phyloP scores from a whole-genome alignment of 2,329 filamentous ascomycete species.

The Calycina herbarum region DNA sequence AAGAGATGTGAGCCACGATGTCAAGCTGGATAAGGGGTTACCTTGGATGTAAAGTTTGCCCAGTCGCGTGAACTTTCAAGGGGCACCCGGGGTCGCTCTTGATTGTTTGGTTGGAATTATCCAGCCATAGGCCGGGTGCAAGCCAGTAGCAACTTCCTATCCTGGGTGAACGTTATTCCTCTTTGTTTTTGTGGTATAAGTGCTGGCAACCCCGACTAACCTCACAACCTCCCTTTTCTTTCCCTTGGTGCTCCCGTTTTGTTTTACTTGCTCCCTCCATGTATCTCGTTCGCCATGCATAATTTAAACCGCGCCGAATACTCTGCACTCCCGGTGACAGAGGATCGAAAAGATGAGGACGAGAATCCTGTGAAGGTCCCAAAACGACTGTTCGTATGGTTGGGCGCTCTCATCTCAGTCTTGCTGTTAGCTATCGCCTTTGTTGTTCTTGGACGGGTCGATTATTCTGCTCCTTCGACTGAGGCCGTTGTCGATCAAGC shows the following conservation, averaged over 20 bases:
- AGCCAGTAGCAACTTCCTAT: conserved; percentile 13
- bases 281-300: conserved; percentile 14
- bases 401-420: conserved; percentile 11
- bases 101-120: background rate
- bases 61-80: background rate
- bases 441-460: background rate
- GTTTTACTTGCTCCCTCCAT: conserved; percentile 3
- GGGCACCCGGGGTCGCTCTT: background rate
- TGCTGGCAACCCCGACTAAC: background rate
- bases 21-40: background rate
- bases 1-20: background rate
- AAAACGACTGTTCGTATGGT: conserved; percentile 10
- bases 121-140: background rate
- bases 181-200: background rate
- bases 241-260: conserved; percentile 8
- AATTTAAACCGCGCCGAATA: conserved; percentile 17
- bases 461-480: background rate
- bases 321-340: conserved; percentile 15
- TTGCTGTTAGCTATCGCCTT: conserved; percentile 6
- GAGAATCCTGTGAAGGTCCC: conserved; percentile 6
- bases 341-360: conserved; percentile 14
- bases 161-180: background rate
- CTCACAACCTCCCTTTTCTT: background rate
- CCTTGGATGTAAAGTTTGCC: background rate
- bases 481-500: conserved; percentile 4